These are phyloP conservation scores for Incumbomyces delicatus DNA, from an alignment of 2,329 filamentous ascomycete species.

Conservation along the genomic window DNA sequence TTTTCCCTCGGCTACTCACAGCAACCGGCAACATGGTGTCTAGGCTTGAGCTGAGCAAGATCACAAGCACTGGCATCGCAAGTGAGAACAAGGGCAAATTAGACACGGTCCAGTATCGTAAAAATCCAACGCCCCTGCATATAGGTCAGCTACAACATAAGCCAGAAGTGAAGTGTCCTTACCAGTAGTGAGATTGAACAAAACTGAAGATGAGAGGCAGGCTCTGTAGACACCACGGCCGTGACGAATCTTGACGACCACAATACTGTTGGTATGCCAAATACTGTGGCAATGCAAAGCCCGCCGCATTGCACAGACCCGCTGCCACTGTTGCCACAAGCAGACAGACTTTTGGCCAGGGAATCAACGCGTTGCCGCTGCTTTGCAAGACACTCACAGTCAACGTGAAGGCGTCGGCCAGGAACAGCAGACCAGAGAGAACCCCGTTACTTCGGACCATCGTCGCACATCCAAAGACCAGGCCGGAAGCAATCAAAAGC, in stretches of 20 bases:
- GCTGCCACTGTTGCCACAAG: slow-evolving; percentile 53
- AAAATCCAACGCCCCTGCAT: slow-evolving; percentile 76
- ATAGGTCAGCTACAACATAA: slow-evolving; percentile 10
- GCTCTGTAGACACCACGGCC: slow-evolving; percentile 65
- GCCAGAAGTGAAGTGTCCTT: slow-evolving; percentile 26
- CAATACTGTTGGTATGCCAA: slow-evolving; percentile 69
- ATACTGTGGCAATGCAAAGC: slow-evolving; percentile 62
- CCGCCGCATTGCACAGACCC: slow-evolving; percentile 57
- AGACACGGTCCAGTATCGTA: slow-evolving; percentile 79
- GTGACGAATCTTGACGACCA: slow-evolving; percentile 19
- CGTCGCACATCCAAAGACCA: slow-evolving; percentile 62
- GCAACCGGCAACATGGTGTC: slow-evolving; percentile 26
- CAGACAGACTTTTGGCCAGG: slow-evolving; percentile 37
- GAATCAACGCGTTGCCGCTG: slow-evolving; percentile 31
- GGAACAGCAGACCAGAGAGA: slow-evolving; percentile 41
- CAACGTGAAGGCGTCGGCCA: background rate
- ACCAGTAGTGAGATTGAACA: slow-evolving; percentile 89
- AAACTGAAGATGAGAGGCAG: slow-evolving; percentile 84
- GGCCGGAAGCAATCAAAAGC: slow-evolving; percentile 48
- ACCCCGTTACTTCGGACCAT: slow-evolving; percentile 78
- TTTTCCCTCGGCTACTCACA: background rate
- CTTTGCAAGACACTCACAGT: slow-evolving; percentile 41
- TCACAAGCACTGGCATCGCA: slow-evolving; percentile 62
- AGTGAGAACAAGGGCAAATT: slow-evolving; percentile 84
- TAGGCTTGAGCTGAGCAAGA: slow-evolving; percentile 55